phyloP scores from a whole-genome alignment of 78 protist genomes.

The Mastigamoeba balamuthi region DNA sequence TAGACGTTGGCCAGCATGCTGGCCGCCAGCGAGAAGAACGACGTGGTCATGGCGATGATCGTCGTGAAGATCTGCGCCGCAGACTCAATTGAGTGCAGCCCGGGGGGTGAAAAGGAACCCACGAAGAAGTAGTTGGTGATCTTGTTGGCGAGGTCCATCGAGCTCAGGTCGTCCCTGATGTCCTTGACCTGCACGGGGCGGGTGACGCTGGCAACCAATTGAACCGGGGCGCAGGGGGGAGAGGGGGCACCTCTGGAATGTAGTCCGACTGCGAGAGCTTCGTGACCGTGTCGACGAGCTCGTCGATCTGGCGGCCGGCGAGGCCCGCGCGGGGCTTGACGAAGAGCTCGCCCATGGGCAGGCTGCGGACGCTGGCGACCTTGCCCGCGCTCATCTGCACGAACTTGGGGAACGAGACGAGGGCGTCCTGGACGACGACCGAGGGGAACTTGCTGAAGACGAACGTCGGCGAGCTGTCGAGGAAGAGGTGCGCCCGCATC shows the following conservation, averaged over 20 bases:
- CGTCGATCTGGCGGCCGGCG: too few species aligned
- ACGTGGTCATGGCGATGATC: conserved; percentile 63
- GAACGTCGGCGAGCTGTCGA: conserved; percentile 39
- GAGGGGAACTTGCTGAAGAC: conserved; percentile 38
- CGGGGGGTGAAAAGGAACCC: too few species aligned
- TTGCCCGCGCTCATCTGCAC: neutral
- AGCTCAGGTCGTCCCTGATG: neutral
- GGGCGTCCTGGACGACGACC: conserved; percentile 29
- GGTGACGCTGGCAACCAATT: too few species aligned
- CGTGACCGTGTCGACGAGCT: too few species aligned
- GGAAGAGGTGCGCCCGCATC: too few species aligned
- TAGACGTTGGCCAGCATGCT: conserved; percentile 70
- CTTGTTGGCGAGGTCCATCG: neutral
- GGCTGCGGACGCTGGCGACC: conserved; percentile 10
- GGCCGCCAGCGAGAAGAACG: conserved; percentile 71
- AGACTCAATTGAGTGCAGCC: too few species aligned
- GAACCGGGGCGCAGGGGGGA: too few species aligned
- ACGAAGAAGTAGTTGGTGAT: neutral
- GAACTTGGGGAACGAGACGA: conserved; percentile 45
- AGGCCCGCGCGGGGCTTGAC: conserved; percentile 5
- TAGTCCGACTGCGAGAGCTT: too few species aligned
- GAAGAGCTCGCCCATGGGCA: neutral
- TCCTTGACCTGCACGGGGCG: too few species aligned
- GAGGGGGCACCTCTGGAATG: too few species aligned
- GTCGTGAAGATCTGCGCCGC: conserved; percentile 57